These are phyloP conservation scores for Stereum hirsutum DNA, from an alignment of 1,284 basidiomycete species.

Conservation along the genomic window DNA sequence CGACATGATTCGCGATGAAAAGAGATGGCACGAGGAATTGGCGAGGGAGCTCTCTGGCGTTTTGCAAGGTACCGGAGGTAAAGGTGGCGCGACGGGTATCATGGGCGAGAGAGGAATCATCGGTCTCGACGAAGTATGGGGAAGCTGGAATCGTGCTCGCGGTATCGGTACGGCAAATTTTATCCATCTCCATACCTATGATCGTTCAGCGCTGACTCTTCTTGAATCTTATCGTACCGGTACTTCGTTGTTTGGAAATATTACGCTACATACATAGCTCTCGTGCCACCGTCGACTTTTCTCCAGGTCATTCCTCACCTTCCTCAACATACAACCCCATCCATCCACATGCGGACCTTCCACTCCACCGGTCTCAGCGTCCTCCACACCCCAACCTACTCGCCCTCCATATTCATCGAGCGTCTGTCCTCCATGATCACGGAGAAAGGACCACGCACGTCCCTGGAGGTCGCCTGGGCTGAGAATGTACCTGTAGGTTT, in stretches of 20 bases:
- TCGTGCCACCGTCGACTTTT: constrained; percentile 84
- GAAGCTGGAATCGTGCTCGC: constrained; percentile 92
- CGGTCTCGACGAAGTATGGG: constrained; percentile 93
- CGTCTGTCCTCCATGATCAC: constrained; percentile 48
- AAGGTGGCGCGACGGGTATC: constrained; percentile 33
- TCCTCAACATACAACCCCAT: constrained; percentile 56
- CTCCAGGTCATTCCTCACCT: constrained; percentile 67
- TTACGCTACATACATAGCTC: constrained; percentile 46
- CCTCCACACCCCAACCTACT: constrained; percentile 76
- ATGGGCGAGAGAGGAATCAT: constrained; percentile 73
- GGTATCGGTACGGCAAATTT: constrained; percentile 73
- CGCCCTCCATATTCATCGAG: constrained; percentile 53
- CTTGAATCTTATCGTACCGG: constrained; percentile 5
- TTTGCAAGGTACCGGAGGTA: constrained; percentile 41
- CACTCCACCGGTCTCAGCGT: constrained; percentile 65
- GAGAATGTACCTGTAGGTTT: constrained; percentile 68
- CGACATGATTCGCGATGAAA: constrained; percentile 86
- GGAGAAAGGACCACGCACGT: constrained; percentile 32
- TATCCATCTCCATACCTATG: neutral
- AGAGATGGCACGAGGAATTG: constrained; percentile 73
- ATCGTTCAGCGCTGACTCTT: constrained; percentile 1
- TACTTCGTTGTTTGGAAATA: too few species aligned
- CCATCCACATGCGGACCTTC: constrained; percentile 63
- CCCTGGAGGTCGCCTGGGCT: constrained; percentile 55
- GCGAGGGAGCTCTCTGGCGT: constrained; percentile 78